phyloP scores from a whole-genome alignment of 805 yeast genomes.

The Hanseniaspora thailandica region DNA sequence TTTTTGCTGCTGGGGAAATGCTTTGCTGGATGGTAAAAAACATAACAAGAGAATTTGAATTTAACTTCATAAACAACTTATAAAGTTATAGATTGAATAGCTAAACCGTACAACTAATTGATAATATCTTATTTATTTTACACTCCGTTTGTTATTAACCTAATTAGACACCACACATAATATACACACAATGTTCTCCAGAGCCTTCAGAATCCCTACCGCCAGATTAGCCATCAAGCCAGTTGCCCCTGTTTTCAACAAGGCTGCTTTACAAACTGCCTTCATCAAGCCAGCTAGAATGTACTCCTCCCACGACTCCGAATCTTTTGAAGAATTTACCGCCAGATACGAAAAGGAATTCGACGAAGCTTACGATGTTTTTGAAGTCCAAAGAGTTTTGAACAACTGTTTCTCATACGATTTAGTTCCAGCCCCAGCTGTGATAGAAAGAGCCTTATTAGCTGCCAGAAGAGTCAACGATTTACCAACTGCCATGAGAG shows the following conservation, averaged over 20 bases:
- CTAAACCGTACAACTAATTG: conserved; percentile 3
- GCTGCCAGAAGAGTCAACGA: conserved; percentile 99
- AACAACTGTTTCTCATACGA: conserved; percentile 98
- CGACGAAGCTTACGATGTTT: conserved; percentile 80
- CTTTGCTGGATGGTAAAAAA: no score
- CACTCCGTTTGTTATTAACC: not conserved
- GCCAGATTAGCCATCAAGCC: conserved; percentile 15
- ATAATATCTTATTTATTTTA: not conserved
- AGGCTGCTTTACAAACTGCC: conserved; percentile 5
- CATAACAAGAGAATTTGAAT: no score
- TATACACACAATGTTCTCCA: conserved; percentile 21
- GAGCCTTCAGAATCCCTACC: conserved; percentile 20
- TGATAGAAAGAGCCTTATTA: conserved; percentile 85
- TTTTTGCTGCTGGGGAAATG: not conserved
- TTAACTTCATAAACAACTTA: no score
- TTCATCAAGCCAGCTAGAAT: conserved; percentile 37
- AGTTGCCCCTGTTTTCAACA: conserved; percentile 16
- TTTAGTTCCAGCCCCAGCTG: conserved; percentile 95
- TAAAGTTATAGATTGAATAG: no score
- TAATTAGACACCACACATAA: not conserved
- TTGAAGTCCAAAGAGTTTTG: conserved; percentile 84
- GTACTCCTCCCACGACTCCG: conserved; percentile 79
- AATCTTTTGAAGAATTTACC: conserved; percentile 90
- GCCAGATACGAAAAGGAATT: conserved; percentile 87
- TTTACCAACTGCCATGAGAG: conserved; percentile 96